Conservation (phyloP, 1,139 yeast genomes). For the Debaryomyces sp. region DNA sequence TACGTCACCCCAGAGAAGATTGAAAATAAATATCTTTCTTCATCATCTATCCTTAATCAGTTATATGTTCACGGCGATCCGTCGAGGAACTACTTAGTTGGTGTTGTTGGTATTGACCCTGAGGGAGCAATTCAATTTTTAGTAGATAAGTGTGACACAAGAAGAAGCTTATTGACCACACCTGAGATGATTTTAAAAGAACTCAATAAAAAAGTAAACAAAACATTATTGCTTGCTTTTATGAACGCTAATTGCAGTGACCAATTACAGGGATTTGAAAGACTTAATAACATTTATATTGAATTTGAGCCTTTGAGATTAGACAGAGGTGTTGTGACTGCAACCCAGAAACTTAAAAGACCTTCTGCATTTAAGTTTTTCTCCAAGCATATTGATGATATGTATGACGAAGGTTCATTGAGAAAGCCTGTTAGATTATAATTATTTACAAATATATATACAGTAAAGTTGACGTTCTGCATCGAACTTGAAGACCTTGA, state of each 20-base stretch:
- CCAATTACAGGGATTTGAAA: slow-evolving; percentile 38
- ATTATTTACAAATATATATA: neutral
- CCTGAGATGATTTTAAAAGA: slow-evolving; percentile 24
- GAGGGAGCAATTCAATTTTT: slow-evolving; percentile 24
- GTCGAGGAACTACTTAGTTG: slow-evolving; percentile 32
- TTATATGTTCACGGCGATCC: slow-evolving; percentile 53
- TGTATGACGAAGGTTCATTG: slow-evolving; percentile 33
- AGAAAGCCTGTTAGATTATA: slow-evolving; percentile 20
- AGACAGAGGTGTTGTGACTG: slow-evolving; percentile 43
- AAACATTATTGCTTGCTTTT: slow-evolving; percentile 24
- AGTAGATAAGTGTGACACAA: slow-evolving; percentile 15
- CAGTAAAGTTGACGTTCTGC: neutral
- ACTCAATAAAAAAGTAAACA: slow-evolving; percentile 30
- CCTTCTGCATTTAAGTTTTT: slow-evolving; percentile 40
- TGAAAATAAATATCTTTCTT: slow-evolving; percentile 63
- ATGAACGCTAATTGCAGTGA: slow-evolving; percentile 30
- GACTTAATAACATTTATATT: slow-evolving; percentile 36
- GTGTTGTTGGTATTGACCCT: slow-evolving; percentile 46
- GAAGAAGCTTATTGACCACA: slow-evolving; percentile 9
- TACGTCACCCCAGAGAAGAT: slow-evolving; percentile 80
- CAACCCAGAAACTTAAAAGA: slow-evolving; percentile 44
- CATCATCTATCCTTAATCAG: slow-evolving; percentile 55
- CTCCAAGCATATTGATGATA: slow-evolving; percentile 19
- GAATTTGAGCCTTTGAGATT: slow-evolving; percentile 45
- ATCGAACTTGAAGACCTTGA: too few species aligned